Evolutionary conservation across 2,329 filamentous ascomycete species (phyloP).

Genomic region (Colletotrichum theobromicola): DNA sequence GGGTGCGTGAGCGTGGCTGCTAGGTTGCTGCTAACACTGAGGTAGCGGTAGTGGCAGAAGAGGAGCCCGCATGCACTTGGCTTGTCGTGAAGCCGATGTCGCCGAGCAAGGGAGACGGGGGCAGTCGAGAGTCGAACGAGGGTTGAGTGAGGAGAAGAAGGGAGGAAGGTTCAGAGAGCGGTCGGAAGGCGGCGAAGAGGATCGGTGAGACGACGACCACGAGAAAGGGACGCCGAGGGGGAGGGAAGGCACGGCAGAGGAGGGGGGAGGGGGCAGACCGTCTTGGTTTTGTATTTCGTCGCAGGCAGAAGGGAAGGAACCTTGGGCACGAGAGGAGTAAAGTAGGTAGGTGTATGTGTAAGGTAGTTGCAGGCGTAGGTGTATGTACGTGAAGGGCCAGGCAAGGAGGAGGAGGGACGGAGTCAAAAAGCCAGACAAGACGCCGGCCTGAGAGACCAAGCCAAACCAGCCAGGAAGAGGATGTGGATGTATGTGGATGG

Average conservation of each 20-base stretch:
- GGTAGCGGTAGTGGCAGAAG: background rate
- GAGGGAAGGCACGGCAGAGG: background rate
- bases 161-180: background rate
- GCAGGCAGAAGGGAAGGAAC: slow-evolving; percentile 14
- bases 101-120: slow-evolving; percentile 9
- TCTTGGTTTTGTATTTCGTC: slow-evolving; percentile 23
- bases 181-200: background rate
- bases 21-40: background rate
- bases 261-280: slow-evolving; percentile 8
- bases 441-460: background rate
- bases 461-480: background rate
- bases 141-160: background rate
- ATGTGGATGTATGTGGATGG: background rate
- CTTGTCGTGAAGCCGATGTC: slow-evolving; percentile 7
- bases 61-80: background rate
- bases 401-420: background rate
- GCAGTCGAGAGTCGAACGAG: background rate
- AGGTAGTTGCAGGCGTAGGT: background rate
- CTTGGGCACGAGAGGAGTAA: background rate
- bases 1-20: background rate
- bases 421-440: background rate
- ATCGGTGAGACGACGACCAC: slow-evolving; percentile 5
- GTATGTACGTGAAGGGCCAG: background rate
- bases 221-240: background rate
- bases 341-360: background rate